Conservation (phyloP, 2,329 filamentous ascomycete genomes). For the Fusarium azukiicola region DNA sequence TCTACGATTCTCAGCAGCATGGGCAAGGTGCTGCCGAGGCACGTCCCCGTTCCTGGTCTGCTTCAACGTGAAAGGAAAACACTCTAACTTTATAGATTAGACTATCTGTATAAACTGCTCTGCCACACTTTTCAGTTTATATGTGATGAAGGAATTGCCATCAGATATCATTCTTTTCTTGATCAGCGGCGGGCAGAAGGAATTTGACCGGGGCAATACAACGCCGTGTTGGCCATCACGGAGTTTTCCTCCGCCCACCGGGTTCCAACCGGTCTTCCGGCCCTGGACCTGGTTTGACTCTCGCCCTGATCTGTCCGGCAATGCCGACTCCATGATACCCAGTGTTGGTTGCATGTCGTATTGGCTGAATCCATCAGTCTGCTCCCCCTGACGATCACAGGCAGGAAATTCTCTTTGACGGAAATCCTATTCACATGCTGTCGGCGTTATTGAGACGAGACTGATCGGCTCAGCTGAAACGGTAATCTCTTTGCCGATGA, state of each 20-base stretch:
- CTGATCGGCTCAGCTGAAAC: constrained; percentile 1
- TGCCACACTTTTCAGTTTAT: no score
- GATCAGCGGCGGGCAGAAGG: neutral
- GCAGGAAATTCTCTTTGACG: neutral
- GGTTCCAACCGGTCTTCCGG: neutral
- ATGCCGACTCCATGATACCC: neutral
- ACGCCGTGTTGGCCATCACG: neutral
- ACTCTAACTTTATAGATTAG: neutral
- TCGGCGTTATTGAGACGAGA: neutral
- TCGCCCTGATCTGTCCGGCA: neutral
- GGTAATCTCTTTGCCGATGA: neutral
- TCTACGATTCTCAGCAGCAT: neutral
- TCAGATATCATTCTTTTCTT: neutral
- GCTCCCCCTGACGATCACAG: neutral
- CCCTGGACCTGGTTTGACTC: neutral
- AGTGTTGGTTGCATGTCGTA: neutral
- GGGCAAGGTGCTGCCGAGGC: neutral
- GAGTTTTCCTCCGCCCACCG: neutral
- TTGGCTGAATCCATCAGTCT: neutral
- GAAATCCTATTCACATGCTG: neutral
- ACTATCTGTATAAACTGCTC: neutral
- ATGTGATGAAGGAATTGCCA: neutral
- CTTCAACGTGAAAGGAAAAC: neutral
- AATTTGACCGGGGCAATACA: constrained; percentile 11
- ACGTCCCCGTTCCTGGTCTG: neutral